Base-by-base conservation (phyloP, 768 basidiomycete species). In the Boletus rubroflammeus region DNA sequence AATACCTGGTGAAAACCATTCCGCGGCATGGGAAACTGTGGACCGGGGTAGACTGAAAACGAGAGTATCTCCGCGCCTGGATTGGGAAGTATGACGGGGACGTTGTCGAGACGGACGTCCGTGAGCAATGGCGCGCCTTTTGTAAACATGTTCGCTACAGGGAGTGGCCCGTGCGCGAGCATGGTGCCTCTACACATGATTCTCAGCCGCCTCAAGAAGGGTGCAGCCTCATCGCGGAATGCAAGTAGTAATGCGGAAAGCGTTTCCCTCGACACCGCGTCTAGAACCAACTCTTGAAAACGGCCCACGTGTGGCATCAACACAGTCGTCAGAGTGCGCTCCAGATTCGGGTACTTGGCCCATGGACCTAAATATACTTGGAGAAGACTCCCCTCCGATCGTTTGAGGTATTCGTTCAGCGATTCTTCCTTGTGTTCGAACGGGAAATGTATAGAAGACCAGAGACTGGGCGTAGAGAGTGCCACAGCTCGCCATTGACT, bases 401-500 rank as follows among this genome's bases (percentile, higher is more conserved):
- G 62, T 36, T 50, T 62, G 41, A 74, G 64, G 55, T 73, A 73
- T 57, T 69, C 66, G 13, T 47, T 31, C n/a, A 73, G 57, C 0
- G 65, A 64, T n/a, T 62, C 62, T 34, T 68, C 65, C 41, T 62
- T 64, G 48, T 59, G 68, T 23, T 65, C 66, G 50, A 68, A 65
- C 11, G 67, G 64, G 54, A 69, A 64, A 50, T 62, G 67, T 53
- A 73, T 66, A 15, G 61, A 62, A 17, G 71, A 70, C 74, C 71
- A 74, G 50, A 75, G 64, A 14, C 51, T 67, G 1, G 74, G 70
- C 6, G 62, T 60, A 21, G 67, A 55, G 36, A 75, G 67, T 15
- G 74, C 67, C 14, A 74, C 66, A 6, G 56, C 54, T 31, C 73
- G 68, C 74, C 74, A 73, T 38, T 65, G 67, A 35, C 56, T 62